Percentiles rank a stretch among this genome's conserved stretches.
Conservation (phyloP, 805 yeast species). For the Wickerhamiella sorbophila region DNA sequence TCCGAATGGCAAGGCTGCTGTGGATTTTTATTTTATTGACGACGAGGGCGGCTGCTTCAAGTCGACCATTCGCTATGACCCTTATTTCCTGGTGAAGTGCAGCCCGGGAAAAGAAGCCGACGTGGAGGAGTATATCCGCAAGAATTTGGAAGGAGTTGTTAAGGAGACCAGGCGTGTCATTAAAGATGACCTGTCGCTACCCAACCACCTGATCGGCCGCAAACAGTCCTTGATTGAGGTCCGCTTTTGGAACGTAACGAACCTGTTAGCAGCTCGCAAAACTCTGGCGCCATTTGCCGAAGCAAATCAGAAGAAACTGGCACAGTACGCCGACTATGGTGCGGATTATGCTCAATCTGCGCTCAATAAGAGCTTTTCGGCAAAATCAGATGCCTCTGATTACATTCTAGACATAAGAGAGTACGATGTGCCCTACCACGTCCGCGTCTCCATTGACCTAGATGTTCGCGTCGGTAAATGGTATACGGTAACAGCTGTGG, state of each 20-base stretch:
- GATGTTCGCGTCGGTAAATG: slow-evolving; percentile 87
- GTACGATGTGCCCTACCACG: slow-evolving; percentile 94
- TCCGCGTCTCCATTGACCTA: slow-evolving; percentile 80
- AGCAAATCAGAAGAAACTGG: slow-evolving; percentile 47
- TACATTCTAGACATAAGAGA: slow-evolving; percentile 70
- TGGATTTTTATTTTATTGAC: slow-evolving; percentile 85
- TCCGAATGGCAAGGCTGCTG: slow-evolving; percentile 67
- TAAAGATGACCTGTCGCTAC: slow-evolving; percentile 69
- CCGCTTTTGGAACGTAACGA: slow-evolving; percentile 58
- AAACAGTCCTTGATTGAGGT: slow-evolving; percentile 50
- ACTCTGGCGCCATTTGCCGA: slow-evolving; percentile 52
- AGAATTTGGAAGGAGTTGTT: slow-evolving; percentile 47
- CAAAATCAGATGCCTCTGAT: slow-evolving; percentile 39
- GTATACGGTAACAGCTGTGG: slow-evolving; percentile 64
- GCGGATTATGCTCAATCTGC: slow-evolving; percentile 32
- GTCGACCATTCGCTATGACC: slow-evolving; percentile 68
- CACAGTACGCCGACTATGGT: slow-evolving; percentile 53
- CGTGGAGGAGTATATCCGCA: slow-evolving; percentile 71
- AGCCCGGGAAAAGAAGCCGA: slow-evolving; percentile 43
- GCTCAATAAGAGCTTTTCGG: background rate
- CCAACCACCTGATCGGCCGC: slow-evolving; percentile 77
- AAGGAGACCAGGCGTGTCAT: slow-evolving; percentile 40
- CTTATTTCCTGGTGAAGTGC: slow-evolving; percentile 66
- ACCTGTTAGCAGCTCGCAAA: slow-evolving; percentile 62
- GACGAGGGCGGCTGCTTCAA: slow-evolving; percentile 96